phyloP scores from a whole-genome alignment of 345 rosid genomes.

The Pistacia atlantica region DNA sequence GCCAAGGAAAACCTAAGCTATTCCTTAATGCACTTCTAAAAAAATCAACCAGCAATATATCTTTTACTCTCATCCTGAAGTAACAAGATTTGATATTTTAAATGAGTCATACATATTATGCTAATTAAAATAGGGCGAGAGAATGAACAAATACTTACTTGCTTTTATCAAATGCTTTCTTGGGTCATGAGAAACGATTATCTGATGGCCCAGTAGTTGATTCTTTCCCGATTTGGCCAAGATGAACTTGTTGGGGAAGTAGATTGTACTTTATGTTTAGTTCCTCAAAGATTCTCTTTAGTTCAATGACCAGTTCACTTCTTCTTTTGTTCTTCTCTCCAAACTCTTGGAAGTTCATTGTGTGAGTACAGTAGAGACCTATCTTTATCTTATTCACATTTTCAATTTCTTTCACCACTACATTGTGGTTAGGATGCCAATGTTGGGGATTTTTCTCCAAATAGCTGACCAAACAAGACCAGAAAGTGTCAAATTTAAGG shows the following conservation, averaged over 20 bases:
- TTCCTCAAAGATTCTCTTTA: constrained; percentile 54
- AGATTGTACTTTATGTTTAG: constrained; percentile 50
- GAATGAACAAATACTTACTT: background rate
- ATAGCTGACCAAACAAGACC: constrained; percentile 35
- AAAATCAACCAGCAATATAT: too few relatives aligned
- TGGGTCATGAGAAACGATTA: constrained; percentile 5
- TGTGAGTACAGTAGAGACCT: constrained; percentile 42
- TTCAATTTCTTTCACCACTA: constrained; percentile 58
- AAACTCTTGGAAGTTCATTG: constrained; percentile 56
- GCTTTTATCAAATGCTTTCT: background rate
- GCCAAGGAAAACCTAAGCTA: too few relatives aligned
- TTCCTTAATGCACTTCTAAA: too few relatives aligned
- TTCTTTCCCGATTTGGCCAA: constrained; percentile 25
- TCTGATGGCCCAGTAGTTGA: constrained; percentile 10
- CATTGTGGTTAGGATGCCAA: constrained; percentile 44
- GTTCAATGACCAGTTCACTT: constrained; percentile 44
- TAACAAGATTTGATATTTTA: background rate
- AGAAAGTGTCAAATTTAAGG: background rate
- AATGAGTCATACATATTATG: background rate
- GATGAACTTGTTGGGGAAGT: constrained; percentile 50
- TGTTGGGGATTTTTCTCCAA: constrained; percentile 38
- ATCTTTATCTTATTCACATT: constrained; percentile 49
- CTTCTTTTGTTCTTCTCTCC: constrained; percentile 56
- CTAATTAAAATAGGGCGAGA: constrained; percentile 6
- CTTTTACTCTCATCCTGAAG: too few relatives aligned